Base-by-base conservation (phyloP, 2,329 filamentous ascomycete species). In the Chaetomium sp. region DNA sequence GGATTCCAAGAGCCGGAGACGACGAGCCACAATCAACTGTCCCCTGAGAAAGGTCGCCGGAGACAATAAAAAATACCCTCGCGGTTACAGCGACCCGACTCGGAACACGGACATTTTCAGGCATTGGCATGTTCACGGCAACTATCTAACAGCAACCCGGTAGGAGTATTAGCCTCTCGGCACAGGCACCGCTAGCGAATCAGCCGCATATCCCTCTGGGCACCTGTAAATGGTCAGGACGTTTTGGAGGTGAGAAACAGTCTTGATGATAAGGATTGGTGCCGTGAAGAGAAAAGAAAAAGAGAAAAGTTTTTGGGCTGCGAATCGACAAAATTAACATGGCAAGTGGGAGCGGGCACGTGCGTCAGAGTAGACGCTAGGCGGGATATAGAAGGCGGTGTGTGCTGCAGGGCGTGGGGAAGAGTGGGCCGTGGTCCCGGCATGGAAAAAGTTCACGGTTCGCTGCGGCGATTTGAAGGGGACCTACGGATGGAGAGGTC, bases 181-280 rank as follows among this genome's bases (percentile, higher is more conserved):
- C 71, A 86, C 91, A 93, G 92, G 91, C 89, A 89, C 91, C 87
- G 93, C 91, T 97, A 97, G 93, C 93, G 93, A 93, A 93, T 93
- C 91, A 91, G 90, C 90, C 91, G 90, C 88, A 59, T 75, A 80
- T 90, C 81, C 77, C 76, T 97, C 91, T 97, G 77, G 91, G 91
- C 93, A 95, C 87, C 81, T 79, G 87, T 79, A 85, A 95, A 97
- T 97, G 93, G 88, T 93, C 92, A 92, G 85, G 85, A 89, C 87
- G 85, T 88, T 85, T 84, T 90, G 85, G 87, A 81, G 79, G 78
- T 79, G 81, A 79, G 82, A 82, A 83, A 82, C 82, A 85, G 83
- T 88, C 86, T 88, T 93, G 92, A 93, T 86, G 93, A 97, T 97
- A 97, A 97, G 93, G 92, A 89, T 86, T 85, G 81, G 86, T 90